A percentile compares a stretch with the other conserved stretches of the same genome.
Evolutionary conservation across 228 moss, liverwort and hornwort genomes (phyloP).

Genomic region (Sphagnum magellanicum): DNA sequence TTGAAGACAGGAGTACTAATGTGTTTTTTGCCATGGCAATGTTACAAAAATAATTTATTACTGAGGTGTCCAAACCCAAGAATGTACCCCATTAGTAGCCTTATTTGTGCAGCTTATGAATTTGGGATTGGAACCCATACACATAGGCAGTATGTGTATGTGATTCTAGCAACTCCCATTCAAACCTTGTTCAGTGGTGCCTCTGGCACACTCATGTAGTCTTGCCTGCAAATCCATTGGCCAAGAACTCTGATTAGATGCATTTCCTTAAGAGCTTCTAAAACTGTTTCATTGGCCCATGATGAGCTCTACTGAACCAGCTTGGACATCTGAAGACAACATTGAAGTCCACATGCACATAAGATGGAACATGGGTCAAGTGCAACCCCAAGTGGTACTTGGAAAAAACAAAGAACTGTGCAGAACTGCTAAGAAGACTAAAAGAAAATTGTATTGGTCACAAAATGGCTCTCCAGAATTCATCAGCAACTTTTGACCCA

Average conservation of each 20-base stretch:
- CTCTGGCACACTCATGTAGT: constrained; percentile 51
- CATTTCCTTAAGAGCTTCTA: too few relatives aligned
- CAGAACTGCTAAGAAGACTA: too few relatives aligned
- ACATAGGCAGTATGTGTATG: not conserved
- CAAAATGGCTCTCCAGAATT: not conserved
- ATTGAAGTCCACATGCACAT: not conserved
- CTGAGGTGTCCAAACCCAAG: too few relatives aligned
- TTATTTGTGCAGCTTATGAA: too few relatives aligned
- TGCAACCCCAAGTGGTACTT: too few relatives aligned
- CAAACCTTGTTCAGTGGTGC: constrained; percentile 40
- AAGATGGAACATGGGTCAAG: not conserved
- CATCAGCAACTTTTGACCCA: too few relatives aligned
- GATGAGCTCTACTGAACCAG: not conserved
- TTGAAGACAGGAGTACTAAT: too few relatives aligned
- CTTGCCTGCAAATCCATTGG: constrained; percentile 42
- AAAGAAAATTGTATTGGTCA: too few relatives aligned
- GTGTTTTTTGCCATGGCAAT: too few relatives aligned
- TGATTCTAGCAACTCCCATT: not conserved
- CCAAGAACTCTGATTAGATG: not conserved
- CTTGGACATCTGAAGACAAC: not conserved
- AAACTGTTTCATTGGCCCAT: not conserved
- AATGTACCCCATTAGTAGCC: too few relatives aligned
- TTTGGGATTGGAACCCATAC: not conserved
- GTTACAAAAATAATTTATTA: too few relatives aligned
- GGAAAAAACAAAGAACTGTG: too few relatives aligned